Evolutionary conservation across 2,329 filamentous ascomycete species (phyloP), one percentile per base, ranked within the genome.

Genomic region (Escovopsis sp.): DNA sequence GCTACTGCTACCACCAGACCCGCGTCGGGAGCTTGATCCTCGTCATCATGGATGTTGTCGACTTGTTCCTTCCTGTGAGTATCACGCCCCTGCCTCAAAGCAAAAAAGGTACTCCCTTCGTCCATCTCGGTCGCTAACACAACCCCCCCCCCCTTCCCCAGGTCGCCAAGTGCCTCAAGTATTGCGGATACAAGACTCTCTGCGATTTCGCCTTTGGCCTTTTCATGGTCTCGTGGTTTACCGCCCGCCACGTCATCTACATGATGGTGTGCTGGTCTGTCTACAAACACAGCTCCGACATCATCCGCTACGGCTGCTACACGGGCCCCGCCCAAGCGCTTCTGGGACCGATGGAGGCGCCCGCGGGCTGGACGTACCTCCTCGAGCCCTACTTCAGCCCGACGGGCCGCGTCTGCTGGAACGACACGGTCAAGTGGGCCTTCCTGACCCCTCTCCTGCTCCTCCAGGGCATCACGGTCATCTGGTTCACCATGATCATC

Each of bases 121-220:
- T 5, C 19, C 19, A 5, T 21, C 19, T 21, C 19, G 19, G 9
- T 5, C 19, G 9, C 19, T 21, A 5, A 21, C 9, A 9, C 19
- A 21, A 21, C 9, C 19, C 9, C 19, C 19, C 19, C 19, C 19
- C 23, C 14, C 25, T 23, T 25, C 8, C 9, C 7, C 41, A 92
- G 85, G 63, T 76, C 21, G 90, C 90, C 46, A 98, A 98, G 59
- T 83, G 87, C 49, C 72, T 96, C 46, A 94, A 94, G 56, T 98
- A 96, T 54, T 63, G 86, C 35, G 79, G 80, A 41, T 85, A 72
- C 57, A 73, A 75, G 42, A 77, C 62, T 4, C 59, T 78, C 36
- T 94, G 87, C 63, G 90, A 96, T 52, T 60, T 77, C 41, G 72
- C 76, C 34, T 96, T 96, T 51, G 87, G 76, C 27, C 53, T 88